These are phyloP conservation scores for Astrothelium subdiscretum DNA, from an alignment of 495 filamentous ascomycete genomes.

Conservation along the genomic window DNA sequence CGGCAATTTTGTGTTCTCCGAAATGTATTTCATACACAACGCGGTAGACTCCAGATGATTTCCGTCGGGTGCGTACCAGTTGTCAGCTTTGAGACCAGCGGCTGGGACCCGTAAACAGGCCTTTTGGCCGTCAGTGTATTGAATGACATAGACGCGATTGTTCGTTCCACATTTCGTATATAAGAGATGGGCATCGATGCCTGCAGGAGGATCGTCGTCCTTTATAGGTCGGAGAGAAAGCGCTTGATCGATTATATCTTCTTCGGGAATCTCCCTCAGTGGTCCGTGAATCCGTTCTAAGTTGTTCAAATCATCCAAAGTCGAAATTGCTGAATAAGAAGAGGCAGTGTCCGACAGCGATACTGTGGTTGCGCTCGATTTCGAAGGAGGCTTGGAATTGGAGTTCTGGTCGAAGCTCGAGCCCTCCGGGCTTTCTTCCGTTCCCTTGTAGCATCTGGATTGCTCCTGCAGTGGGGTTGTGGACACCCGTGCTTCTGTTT, in stretches of 20 bases:
- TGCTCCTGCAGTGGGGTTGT: too few species aligned
- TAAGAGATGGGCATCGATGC: not conserved
- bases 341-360: not conserved
- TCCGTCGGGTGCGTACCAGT: not conserved
- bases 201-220: not conserved
- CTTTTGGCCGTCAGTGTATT: not conserved
- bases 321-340: too few species aligned
- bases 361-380: not conserved
- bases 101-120: not conserved
- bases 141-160: not conserved
- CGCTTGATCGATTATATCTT: not conserved
- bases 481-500: too few species aligned
- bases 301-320: not conserved
- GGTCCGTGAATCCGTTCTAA: not conserved
- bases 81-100: not conserved
- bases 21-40: not conserved
- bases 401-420: too few species aligned
- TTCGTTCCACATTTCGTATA: not conserved
- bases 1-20: not conserved
- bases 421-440: too few species aligned
- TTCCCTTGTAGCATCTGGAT: too few species aligned
- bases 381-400: not conserved
- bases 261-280: not conserved
- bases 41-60: not conserved
- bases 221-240: not conserved